Conservation (phyloP, 305 asterid genomes). For the Fraxinus baroniana region DNA sequence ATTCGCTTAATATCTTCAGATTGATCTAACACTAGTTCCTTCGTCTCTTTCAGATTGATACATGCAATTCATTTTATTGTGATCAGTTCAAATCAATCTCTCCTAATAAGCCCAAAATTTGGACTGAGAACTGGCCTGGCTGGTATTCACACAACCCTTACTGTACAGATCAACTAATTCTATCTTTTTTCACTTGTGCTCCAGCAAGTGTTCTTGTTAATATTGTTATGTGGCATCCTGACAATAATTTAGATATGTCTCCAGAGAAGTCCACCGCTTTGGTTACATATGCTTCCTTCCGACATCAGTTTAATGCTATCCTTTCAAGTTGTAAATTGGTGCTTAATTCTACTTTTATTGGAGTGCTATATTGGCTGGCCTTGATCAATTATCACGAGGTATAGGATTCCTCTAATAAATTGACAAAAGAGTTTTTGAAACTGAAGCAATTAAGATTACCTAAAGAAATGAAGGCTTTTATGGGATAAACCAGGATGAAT, state of each 20-base stretch:
- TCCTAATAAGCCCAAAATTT: constrained; percentile 75
- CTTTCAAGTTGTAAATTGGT: not conserved
- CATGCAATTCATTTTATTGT: constrained; percentile 93
- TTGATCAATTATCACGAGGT: not conserved
- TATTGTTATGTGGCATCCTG: constrained; percentile 6
- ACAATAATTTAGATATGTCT: constrained; percentile 3
- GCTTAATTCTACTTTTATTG: not conserved
- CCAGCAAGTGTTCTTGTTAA: constrained; percentile 2
- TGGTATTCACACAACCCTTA: constrained; percentile 51
- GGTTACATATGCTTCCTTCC: not conserved
- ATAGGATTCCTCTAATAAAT: not conserved
- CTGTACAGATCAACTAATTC: constrained; percentile 8
- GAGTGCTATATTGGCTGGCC: not conserved
- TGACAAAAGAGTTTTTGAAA: not conserved
- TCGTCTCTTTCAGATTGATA: constrained; percentile 64
- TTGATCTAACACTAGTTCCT: constrained; percentile 27
- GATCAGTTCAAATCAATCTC: constrained; percentile 75
- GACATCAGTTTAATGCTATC: not conserved
- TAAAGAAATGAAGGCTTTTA: not conserved
- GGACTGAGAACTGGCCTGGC: constrained; percentile 99
- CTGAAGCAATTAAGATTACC: not conserved
- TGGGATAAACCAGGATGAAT: not conserved
- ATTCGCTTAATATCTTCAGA: constrained; percentile 2
- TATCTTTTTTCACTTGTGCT: constrained; percentile 11
- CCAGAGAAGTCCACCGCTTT: not conserved